Evolutionary conservation across 495 filamentous ascomycete species (phyloP).

Genomic region (Filosporella fistucella): DNA sequence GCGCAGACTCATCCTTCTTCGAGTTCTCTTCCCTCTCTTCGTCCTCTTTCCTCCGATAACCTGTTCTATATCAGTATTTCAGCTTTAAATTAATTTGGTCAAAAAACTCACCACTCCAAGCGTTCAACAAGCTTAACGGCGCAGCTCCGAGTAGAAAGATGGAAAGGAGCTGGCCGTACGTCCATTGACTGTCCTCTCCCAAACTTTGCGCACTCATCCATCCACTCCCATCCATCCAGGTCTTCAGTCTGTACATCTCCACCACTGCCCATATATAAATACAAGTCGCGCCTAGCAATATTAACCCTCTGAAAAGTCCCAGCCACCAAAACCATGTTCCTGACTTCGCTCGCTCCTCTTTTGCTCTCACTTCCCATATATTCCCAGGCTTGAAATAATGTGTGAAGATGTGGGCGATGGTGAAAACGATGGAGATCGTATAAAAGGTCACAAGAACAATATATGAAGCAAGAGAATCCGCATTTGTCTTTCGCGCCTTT

Average conservation of each 20-base stretch:
- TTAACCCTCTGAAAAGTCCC: neutral
- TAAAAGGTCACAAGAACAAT: constrained; percentile 5
- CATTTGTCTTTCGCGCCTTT: neutral
- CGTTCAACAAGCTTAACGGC: constrained; percentile 2
- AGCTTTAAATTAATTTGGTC: too few species aligned
- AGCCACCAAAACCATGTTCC: constrained; percentile 5
- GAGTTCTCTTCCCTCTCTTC: too few species aligned
- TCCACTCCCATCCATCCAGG: constrained; percentile 5
- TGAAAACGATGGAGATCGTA: constrained; percentile 1
- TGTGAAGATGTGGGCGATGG: neutral
- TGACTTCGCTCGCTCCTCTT: neutral
- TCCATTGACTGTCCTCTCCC: constrained; percentile 1
- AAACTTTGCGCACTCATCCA: neutral
- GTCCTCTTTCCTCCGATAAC: too few species aligned
- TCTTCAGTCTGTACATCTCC: constrained; percentile 1
- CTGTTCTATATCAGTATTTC: too few species aligned
- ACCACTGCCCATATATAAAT: constrained; percentile 5
- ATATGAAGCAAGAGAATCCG: neutral
- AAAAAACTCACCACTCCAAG: constrained; percentile 4
- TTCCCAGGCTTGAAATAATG: neutral
- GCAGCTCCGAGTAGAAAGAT: constrained; percentile 3
- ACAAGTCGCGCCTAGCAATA: neutral
- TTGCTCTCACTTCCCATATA: neutral
- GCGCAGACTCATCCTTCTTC: too few species aligned
- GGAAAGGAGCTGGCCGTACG: neutral